Percentiles rank a stretch among this genome's conserved stretches.
phyloP scores from a whole-genome alignment of 345 rosid species.

The Capsella bursapastoris region DNA sequence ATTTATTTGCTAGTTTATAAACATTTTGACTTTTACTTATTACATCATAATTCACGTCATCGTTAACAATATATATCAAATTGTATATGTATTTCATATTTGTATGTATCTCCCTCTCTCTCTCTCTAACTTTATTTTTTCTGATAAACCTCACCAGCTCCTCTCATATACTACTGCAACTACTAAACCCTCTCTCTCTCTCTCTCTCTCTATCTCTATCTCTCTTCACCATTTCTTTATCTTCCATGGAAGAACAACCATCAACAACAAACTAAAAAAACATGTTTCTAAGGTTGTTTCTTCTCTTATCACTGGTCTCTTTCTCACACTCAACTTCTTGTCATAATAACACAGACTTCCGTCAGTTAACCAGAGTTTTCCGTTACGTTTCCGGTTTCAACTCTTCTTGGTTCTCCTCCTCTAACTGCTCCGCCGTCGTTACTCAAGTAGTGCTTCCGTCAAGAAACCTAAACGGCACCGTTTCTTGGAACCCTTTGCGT shows the following conservation, averaged over 20 bases:
- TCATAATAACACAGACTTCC: slow-evolving; percentile 46
- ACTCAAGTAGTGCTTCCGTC: slow-evolving; percentile 57
- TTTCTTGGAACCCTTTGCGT: slow-evolving; percentile 71
- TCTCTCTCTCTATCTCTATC: slow-evolving; percentile 20
- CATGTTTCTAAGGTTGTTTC: slow-evolving; percentile 40
- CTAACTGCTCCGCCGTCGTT: slow-evolving; percentile 61
- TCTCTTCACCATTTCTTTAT: slow-evolving; percentile 16
- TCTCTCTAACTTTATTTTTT: not conserved
- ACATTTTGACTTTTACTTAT: not conserved
- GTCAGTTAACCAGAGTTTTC: slow-evolving; percentile 63
- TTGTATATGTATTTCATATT: slow-evolving; percentile 4
- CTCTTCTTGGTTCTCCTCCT: slow-evolving; percentile 56
- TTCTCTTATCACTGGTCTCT: slow-evolving; percentile 51
- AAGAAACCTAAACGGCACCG: slow-evolving; percentile 61
- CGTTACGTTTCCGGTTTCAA: slow-evolving; percentile 70
- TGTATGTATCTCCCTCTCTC: slow-evolving; percentile 9
- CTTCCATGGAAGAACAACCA: slow-evolving; percentile 43
- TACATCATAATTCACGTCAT: slow-evolving; percentile 23
- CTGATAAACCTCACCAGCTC: slow-evolving; percentile 41
- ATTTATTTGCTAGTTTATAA: not conserved
- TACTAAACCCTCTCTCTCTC: slow-evolving; percentile 28
- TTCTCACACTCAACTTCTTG: slow-evolving; percentile 45
- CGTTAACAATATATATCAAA: slow-evolving; percentile 2
- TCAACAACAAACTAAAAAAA: slow-evolving; percentile 26
- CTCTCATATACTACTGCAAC: not conserved